These are phyloP conservation scores for Stephanodiscus triporus DNA, from an alignment of 108 stramenopile genomes.

Conservation along the genomic window DNA sequence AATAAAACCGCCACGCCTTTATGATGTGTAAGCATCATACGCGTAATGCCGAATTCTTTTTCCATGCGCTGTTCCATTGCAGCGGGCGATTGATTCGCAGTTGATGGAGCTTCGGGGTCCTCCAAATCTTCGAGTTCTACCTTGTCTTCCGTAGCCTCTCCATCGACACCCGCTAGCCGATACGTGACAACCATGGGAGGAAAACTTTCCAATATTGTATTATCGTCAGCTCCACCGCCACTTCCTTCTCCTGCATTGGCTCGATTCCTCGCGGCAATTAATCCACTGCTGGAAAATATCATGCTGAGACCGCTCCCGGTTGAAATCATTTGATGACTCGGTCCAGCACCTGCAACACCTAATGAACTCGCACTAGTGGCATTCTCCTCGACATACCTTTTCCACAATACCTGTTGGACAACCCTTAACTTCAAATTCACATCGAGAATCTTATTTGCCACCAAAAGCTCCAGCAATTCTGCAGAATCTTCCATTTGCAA, in stretches of 20 bases:
- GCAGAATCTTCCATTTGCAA: slow-evolving; percentile 86
- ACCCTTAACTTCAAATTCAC: slow-evolving; percentile 75
- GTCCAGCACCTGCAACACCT: slow-evolving; percentile 47
- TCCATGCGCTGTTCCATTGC: slow-evolving; percentile 68
- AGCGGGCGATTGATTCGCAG: slow-evolving; percentile 32
- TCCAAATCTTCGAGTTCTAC: slow-evolving; percentile 60
- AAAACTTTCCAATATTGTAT: slow-evolving; percentile 53
- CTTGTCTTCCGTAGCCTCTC: slow-evolving; percentile 89
- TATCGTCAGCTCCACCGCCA: slow-evolving; percentile 17
- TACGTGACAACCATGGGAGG: slow-evolving; percentile 84
- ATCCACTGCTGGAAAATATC: slow-evolving; percentile 61
- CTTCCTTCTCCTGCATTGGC: slow-evolving; percentile 24
- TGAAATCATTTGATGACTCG: slow-evolving; percentile 53
- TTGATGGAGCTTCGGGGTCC: slow-evolving; percentile 74
- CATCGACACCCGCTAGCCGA: slow-evolving; percentile 83
- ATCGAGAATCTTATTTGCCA: slow-evolving; percentile 86
- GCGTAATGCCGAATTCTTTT: slow-evolving; percentile 77
- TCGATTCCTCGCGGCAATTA: slow-evolving; percentile 17
- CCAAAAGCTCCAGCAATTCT: slow-evolving; percentile 75
- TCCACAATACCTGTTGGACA: slow-evolving; percentile 79
- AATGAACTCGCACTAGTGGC: slow-evolving; percentile 57
- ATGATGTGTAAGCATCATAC: slow-evolving; percentile 46
- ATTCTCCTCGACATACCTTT: slow-evolving; percentile 50
- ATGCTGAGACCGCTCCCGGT: slow-evolving; percentile 69
- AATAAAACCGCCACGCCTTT: slow-evolving; percentile 66